Base-by-base conservation (phyloP, 2,329 filamentous ascomycete genomes). In the Cytospora piceicola region DNA sequence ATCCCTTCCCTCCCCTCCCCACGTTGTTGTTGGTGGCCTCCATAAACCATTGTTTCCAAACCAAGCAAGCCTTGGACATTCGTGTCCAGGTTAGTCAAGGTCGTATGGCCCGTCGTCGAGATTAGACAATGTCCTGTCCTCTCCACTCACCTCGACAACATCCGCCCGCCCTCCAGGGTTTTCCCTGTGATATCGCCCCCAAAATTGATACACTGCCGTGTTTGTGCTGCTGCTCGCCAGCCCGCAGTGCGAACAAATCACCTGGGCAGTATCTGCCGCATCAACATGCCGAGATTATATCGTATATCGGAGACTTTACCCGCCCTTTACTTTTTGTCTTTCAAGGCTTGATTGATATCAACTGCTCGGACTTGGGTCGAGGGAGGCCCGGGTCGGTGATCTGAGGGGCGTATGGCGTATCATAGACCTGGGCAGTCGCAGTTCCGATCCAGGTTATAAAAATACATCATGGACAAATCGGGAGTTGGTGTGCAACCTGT, bases 51-150 rank as follows among this genome's bases (percentile, higher is more conserved):
- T 22, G 11, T 49, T 20, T 7, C 9, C 20, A 49, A 12, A 20
- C n/a, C 46, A 49, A 20, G 46, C 46, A 49, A 49, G 11, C n/a
- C 11, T 24, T 24, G 22, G 11, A 49, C n/a, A 49, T 24, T 49
- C 2, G 32, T 34, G 32, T 9, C 4, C 6, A 29, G 2, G 34
- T 36, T 14, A n/a, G n/a, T n/a, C n/a, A n/a, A n/a, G 11, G 34
- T 12, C 4, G n/a, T 49, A 49, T 49, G 46, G 46, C 46, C n/a
- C 46, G 46, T 49, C 46, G 5, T 49, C 42, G 42, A 49, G 46
- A 49, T 49, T 49, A 24, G 46, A n/a, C 46, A 49, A 49, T 49
- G 12, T 49, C 46, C 46, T 49, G 46, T 22, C n/a, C 46, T 49
- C 46, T 5, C 46, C 46, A 49, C 46, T 49, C 27, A 6, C 46